Percentiles rank a stretch among this genome's conserved stretches.
Evolutionary conservation across 495 filamentous ascomycete species (phyloP).

Genomic region (Podospora bellae-mahoneyi): DNA sequence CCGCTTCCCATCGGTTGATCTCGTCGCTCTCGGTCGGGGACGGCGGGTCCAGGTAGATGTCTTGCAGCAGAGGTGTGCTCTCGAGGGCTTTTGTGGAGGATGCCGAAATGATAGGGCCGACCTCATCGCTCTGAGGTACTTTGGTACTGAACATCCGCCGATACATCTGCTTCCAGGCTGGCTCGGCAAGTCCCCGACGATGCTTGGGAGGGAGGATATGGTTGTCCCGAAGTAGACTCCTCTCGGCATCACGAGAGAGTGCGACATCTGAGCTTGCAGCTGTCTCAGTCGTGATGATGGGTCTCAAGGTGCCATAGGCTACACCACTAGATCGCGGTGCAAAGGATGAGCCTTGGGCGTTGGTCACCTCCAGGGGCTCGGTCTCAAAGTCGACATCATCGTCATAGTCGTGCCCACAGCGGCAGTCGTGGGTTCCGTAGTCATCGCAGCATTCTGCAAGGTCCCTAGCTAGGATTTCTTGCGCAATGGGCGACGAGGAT

Average conservation of each 20-base stretch:
- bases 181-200: slow-evolving; percentile 26
- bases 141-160: slow-evolving; percentile 46
- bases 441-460: slow-evolving; percentile 55
- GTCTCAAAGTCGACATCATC: slow-evolving; percentile 30
- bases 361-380: slow-evolving; percentile 41
- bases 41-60: slow-evolving; percentile 12
- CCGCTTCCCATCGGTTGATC: slow-evolving; percentile 62
- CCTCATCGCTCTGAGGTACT: slow-evolving; percentile 55
- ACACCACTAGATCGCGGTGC: slow-evolving; percentile 66
- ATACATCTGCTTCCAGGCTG: slow-evolving; percentile 33
- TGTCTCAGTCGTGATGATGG: slow-evolving; percentile 38
- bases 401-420: slow-evolving; percentile 6
- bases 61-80: slow-evolving; percentile 36
- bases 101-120: slow-evolving; percentile 35
- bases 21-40: slow-evolving; percentile 35
- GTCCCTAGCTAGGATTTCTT: slow-evolving; percentile 66
- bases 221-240: slow-evolving; percentile 74
- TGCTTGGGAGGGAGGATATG: slow-evolving; percentile 66
- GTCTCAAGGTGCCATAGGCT: slow-evolving; percentile 57
- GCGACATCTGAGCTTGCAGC: slow-evolving; percentile 50
- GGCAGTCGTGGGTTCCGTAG: slow-evolving; percentile 34
- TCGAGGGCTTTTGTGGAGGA: slow-evolving; percentile 33
- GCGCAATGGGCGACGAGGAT: slow-evolving; percentile 53
- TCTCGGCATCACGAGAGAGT: slow-evolving; percentile 66
- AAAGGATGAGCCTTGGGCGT: slow-evolving; percentile 46